Percentiles rank a stretch among this genome's conserved stretches.
Conservation (phyloP, 2,329 filamentous ascomycete genomes). For the Fusarium sp. region DNA sequence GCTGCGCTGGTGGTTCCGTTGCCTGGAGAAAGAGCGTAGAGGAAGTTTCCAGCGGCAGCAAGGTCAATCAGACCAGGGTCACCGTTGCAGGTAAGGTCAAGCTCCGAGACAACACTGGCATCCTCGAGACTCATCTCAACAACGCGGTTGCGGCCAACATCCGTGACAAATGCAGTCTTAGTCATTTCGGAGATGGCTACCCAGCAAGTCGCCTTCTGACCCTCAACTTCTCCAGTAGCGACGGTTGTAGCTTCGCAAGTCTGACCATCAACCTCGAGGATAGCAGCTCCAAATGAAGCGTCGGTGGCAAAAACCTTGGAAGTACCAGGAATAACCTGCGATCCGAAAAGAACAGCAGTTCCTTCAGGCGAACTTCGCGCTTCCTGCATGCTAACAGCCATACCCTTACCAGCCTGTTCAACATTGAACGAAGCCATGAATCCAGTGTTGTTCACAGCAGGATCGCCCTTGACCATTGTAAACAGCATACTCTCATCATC, state of each 20-base stretch:
- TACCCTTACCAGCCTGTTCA: not conserved
- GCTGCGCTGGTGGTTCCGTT: conserved; percentile 56
- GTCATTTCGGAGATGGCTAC: conserved; percentile 60
- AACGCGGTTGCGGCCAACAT: conserved; percentile 62
- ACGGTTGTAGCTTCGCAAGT: conserved; percentile 49
- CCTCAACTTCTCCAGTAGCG: conserved; percentile 56
- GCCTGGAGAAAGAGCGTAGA: conserved; percentile 68
- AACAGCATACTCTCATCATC: conserved; percentile 62
- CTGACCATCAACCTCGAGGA: conserved; percentile 56
- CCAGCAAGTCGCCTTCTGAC: conserved; percentile 70
- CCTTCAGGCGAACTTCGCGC: conserved; percentile 59
- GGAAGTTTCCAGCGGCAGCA: conserved; percentile 60
- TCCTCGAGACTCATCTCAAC: conserved; percentile 66
- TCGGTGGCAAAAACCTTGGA: conserved; percentile 65
- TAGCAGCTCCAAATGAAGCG: conserved; percentile 65
- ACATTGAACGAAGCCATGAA: conserved; percentile 66
- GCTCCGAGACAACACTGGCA: conserved; percentile 57
- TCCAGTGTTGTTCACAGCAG: conserved; percentile 63
- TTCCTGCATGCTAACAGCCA: conserved; percentile 43
- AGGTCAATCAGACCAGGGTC: conserved; percentile 68
- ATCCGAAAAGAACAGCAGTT: conserved; percentile 69
- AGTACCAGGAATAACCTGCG: conserved; percentile 57
- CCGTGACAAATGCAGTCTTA: conserved; percentile 67
- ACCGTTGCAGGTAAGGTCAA: conserved; percentile 57
- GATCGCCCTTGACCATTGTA: conserved; percentile 70